These are phyloP conservation scores for Pythium periplocum DNA, from an alignment of 352 stramenopile species.

Conservation along the genomic window DNA sequence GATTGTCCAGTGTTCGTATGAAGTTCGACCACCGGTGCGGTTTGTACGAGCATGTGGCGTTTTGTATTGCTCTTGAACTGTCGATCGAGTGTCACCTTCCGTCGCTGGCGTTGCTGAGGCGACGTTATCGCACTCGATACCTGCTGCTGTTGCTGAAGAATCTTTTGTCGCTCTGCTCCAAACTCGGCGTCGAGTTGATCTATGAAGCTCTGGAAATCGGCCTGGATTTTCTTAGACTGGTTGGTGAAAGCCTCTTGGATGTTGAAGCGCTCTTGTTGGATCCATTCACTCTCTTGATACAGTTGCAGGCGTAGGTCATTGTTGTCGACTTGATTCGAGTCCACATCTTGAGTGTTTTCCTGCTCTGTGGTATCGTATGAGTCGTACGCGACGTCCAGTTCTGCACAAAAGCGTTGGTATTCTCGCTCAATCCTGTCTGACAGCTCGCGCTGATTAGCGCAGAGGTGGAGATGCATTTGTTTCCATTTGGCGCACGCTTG, in stretches of 20 bases:
- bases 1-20: neutral
- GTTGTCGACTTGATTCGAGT: constrained; percentile 3
- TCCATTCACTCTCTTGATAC: constrained; percentile 37
- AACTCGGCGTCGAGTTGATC: constrained; percentile 39
- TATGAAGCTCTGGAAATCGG: constrained; percentile 36
- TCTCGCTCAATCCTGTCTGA: constrained; percentile 24
- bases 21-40: constrained; percentile 18
- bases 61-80: constrained; percentile 34
- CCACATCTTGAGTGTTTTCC: neutral
- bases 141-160: constrained; percentile 11
- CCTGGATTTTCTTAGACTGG: constrained; percentile 46
- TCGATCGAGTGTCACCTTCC: constrained; percentile 8
- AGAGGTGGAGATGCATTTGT: constrained; percentile 18
- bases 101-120: neutral
- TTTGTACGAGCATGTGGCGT: constrained; percentile 30
- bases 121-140: neutral
- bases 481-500: constrained; percentile 51
- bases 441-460: constrained; percentile 11
- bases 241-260: constrained; percentile 66
- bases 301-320: constrained; percentile 20
- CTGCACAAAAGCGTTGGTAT: constrained; percentile 16
- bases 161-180: constrained; percentile 24
- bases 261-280: constrained; percentile 62
- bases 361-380: too few species aligned
- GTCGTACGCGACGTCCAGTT: too few species aligned